Evolutionary conservation across 805 yeast genomes (phyloP).

Genomic region (Yarrowia phangngaensis): DNA sequence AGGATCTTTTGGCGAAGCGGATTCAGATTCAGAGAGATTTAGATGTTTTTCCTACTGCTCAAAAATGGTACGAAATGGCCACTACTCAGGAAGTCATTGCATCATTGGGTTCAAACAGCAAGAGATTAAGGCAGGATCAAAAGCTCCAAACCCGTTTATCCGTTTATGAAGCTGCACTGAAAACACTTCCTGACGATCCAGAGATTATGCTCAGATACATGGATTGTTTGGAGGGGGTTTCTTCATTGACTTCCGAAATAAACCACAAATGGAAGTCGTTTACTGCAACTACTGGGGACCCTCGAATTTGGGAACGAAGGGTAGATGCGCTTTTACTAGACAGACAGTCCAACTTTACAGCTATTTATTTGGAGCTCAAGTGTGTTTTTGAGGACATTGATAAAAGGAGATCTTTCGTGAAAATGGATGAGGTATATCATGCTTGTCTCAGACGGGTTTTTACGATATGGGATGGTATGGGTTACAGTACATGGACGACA

Average conservation of each 20-base stretch:
- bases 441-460: neutral
- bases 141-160: constrained; percentile 1
- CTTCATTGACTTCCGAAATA: neutral
- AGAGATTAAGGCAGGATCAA: constrained; percentile 7
- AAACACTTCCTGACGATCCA: constrained; percentile 2
- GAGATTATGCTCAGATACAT: constrained; percentile 9
- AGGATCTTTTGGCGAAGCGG: neutral
- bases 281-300: too few relatives aligned
- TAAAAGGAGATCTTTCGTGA: neutral
- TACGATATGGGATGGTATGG: neutral
- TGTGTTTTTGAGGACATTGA: neutral
- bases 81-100: constrained; percentile 8
- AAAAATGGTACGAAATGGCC: constrained; percentile 7
- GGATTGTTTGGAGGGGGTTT: constrained; percentile 3
- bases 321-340: neutral
- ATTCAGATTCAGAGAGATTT: constrained; percentile 10
- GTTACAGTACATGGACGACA: constrained; percentile 6
- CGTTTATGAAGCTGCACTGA: neutral
- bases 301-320: constrained; percentile 3
- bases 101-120: neutral
- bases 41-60: constrained; percentile 1
- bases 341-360: neutral
- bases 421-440: constrained; percentile 9
- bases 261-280: constrained; percentile 4
- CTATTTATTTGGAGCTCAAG: neutral